A percentile compares a stretch with the other conserved stretches of the same genome.
Evolutionary conservation across 169 alveolate genomes (phyloP).

Genomic region (Fabrea salina): DNA sequence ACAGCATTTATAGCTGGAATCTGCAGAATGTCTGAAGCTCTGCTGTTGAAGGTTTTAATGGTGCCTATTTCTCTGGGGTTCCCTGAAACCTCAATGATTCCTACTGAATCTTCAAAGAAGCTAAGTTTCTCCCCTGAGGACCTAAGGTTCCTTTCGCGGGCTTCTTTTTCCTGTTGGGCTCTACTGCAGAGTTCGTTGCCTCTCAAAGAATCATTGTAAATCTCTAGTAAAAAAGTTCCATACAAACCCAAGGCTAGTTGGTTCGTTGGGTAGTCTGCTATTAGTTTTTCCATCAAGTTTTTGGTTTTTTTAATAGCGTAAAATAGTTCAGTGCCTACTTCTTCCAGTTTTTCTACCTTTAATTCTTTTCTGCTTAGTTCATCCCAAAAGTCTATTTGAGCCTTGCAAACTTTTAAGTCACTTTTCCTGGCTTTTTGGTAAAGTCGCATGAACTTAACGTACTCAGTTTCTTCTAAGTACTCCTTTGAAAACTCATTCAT

Average conservation of each 20-base stretch:
- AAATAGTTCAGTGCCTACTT: background rate
- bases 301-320: background rate
- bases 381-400: background rate
- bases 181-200: background rate
- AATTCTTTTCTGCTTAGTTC: background rate
- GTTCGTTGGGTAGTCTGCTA: background rate
- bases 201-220: background rate
- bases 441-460: background rate
- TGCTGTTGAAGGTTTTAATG: background rate
- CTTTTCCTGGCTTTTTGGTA: background rate
- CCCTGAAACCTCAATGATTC: background rate
- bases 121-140: background rate
- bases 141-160: background rate
- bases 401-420: background rate
- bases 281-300: background rate
- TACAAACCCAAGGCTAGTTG: constrained; percentile 6
- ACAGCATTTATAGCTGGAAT: background rate
- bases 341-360: background rate
- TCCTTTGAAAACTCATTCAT: background rate
- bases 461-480: constrained; percentile 4
- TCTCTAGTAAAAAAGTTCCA: constrained; percentile 27
- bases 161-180: background rate
- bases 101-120: background rate
- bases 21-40: background rate
- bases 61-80: background rate